Conservation (phyloP, 108 stramenopile species). For the Pelagomonas calceolata region DNA sequence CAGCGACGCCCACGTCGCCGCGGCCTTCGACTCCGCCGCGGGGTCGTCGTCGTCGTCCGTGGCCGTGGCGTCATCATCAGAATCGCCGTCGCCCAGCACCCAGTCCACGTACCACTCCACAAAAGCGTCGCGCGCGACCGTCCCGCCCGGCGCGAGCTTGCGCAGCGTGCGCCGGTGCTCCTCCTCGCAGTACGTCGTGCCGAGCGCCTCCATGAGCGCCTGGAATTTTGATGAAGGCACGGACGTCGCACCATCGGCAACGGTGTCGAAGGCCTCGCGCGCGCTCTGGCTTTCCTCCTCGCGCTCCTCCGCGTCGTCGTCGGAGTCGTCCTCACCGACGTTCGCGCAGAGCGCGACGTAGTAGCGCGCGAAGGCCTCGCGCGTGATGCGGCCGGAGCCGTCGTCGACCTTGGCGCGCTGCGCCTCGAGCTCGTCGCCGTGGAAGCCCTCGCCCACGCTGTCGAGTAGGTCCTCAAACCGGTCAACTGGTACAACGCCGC, state of each 20-base stretch:
- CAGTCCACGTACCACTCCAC: constrained; percentile 69
- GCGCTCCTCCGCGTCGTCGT: constrained; percentile 32
- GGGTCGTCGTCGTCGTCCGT: constrained; percentile 3
- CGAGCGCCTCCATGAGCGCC: constrained; percentile 58
- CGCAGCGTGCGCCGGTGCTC: constrained; percentile 53
- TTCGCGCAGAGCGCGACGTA: constrained; percentile 48
- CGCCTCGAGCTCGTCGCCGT: constrained; percentile 61
- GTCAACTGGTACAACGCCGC: constrained; percentile 29
- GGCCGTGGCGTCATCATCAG: constrained; percentile 15
- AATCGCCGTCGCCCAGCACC: constrained; percentile 69
- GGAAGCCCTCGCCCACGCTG: constrained; percentile 49
- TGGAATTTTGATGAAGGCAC: constrained; percentile 39
- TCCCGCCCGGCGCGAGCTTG: constrained; percentile 33
- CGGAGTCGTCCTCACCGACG: constrained; percentile 18
- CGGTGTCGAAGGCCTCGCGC: neutral
- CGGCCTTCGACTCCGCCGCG: no score
- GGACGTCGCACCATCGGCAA: constrained; percentile 4
- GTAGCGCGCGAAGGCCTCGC: constrained; percentile 51
- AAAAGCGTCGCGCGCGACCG: constrained; percentile 45
- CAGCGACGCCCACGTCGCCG: constrained; percentile 13
- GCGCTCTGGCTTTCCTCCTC: constrained; percentile 44
- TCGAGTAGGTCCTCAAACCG: constrained; percentile 56
- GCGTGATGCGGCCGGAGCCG: constrained; percentile 34
- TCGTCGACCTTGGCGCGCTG: constrained; percentile 48
- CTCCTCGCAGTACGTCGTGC: constrained; percentile 75